Percentiles rank a stretch among this genome's conserved stretches.
phyloP scores from a whole-genome alignment of 2,329 filamentous ascomycete species.

The Ophiosphaerella narmari region DNA sequence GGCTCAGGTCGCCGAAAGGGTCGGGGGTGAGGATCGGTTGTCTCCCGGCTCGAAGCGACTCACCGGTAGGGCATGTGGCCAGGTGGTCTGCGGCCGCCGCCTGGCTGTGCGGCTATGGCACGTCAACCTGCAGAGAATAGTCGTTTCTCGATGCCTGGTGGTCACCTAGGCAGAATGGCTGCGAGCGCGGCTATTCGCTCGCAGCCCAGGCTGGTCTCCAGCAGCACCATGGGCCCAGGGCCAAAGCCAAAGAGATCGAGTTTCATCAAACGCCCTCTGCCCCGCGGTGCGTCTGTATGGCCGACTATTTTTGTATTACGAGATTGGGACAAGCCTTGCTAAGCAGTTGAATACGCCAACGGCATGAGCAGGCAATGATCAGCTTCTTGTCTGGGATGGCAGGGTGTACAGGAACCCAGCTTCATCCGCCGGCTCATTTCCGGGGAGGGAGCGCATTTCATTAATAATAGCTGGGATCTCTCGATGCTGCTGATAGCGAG shows the following conservation, averaged over 20 bases:
- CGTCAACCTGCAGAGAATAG: slow-evolving; percentile 22
- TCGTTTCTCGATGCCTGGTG: slow-evolving; percentile 17
- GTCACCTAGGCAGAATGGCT: slow-evolving; percentile 25
- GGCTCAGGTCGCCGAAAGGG: slow-evolving; percentile 11
- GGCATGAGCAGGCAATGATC: slow-evolving; percentile 19
- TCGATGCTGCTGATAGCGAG: too few species aligned
- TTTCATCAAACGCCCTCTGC: slow-evolving; percentile 22
- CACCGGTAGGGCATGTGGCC: slow-evolving; percentile 32
- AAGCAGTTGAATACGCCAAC: slow-evolving; percentile 25
- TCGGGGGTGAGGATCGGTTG: slow-evolving; percentile 19
- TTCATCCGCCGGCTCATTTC: slow-evolving; percentile 19
- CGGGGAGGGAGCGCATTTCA: slow-evolving; percentile 1
- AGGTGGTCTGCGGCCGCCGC: slow-evolving; percentile 18
- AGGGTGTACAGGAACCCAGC: slow-evolving; percentile 14
- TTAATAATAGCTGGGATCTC: slow-evolving; percentile 15
- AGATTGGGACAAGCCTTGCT: slow-evolving; percentile 33
- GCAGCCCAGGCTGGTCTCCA: too few species aligned
- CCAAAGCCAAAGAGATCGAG: slow-evolving; percentile 12
- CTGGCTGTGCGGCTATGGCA: slow-evolving; percentile 27
- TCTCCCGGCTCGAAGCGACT: slow-evolving; percentile 14
- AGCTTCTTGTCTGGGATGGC: slow-evolving; percentile 7
- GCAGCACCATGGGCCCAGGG: too few species aligned
- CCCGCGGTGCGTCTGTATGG: slow-evolving; percentile 16
- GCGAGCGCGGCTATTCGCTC: slow-evolving; percentile 12
- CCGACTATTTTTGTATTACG: slow-evolving; percentile 34